Evolutionary conservation across 2,329 filamentous ascomycete genomes (phyloP).

Genomic region (Iodosphaeria phyllophila): DNA sequence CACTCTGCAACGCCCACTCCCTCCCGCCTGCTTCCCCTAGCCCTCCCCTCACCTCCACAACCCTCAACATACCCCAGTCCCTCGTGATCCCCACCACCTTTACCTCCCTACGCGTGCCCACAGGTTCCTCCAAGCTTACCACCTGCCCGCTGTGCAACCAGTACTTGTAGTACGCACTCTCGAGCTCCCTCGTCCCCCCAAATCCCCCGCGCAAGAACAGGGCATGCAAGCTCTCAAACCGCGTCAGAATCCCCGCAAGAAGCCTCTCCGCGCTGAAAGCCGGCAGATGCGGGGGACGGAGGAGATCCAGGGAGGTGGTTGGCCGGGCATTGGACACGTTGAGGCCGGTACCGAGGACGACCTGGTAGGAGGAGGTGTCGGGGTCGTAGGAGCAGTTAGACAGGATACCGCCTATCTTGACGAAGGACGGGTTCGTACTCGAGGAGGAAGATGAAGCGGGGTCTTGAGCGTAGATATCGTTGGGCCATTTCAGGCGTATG

Average conservation of each 20-base stretch:
- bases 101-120: no score
- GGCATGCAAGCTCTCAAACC: conserved; percentile 60
- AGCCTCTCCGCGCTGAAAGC: conserved; percentile 61
- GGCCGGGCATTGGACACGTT: conserved; percentile 73
- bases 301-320: conserved; percentile 67
- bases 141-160: conserved; percentile 72
- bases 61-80: conserved; percentile 79
- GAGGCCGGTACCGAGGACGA: conserved; percentile 71
- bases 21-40: conserved; percentile 64
- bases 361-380: conserved; percentile 55
- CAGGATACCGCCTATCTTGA: conserved; percentile 86
- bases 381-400: conserved; percentile 71
- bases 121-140: conserved; percentile 62
- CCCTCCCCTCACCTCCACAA: conserved; percentile 60
- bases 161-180: conserved; percentile 57
- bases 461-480: conserved; percentile 71
- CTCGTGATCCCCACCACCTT: conserved; percentile 70
- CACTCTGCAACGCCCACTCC: conserved; percentile 74
- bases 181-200: conserved; percentile 47
- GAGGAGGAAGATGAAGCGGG: conserved; percentile 27
- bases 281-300: conserved; percentile 33
- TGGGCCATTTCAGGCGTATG: conserved; percentile 91
- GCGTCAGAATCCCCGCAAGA: conserved; percentile 60
- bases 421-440: conserved; percentile 35
- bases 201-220: conserved; percentile 64